These are phyloP conservation scores for Auriscalpium orientale DNA, from an alignment of 768 basidiomycete species.

Conservation along the genomic window DNA sequence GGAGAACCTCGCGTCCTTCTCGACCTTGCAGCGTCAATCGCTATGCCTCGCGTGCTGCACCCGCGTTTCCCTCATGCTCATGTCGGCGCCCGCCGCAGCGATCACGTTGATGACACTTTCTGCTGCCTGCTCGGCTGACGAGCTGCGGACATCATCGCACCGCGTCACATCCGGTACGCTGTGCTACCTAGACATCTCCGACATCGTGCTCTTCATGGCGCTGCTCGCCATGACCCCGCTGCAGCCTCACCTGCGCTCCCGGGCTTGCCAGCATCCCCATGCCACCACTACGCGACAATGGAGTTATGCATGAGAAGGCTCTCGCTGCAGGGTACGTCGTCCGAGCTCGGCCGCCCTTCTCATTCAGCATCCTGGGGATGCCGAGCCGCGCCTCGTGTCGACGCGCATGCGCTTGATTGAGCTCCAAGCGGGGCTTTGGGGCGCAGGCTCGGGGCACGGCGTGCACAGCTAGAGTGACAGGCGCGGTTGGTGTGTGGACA, in stretches of 20 bases:
- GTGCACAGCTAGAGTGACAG: constrained; percentile 88
- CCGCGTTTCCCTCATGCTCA: constrained; percentile 68
- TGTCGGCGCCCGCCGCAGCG: constrained; percentile 55
- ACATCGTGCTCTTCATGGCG: constrained; percentile 55
- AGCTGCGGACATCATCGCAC: constrained; percentile 60
- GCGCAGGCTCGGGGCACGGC: constrained; percentile 81
- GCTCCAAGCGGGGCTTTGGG: constrained; percentile 69
- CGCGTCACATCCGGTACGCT: constrained; percentile 71
- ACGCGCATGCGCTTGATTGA: constrained; percentile 86
- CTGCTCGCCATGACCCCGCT: constrained; percentile 42
- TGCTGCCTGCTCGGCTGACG: constrained; percentile 52
- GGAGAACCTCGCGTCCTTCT: constrained; percentile 49
- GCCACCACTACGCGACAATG: constrained; percentile 56
- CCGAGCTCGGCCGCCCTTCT: constrained; percentile 72
- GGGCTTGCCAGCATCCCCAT: constrained; percentile 82
- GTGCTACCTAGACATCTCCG: constrained; percentile 86
- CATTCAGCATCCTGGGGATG: constrained; percentile 40
- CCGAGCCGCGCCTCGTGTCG: constrained; percentile 34
- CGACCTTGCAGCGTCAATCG: constrained; percentile 62
- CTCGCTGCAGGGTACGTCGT: constrained; percentile 58
- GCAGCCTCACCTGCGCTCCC: constrained; percentile 70
- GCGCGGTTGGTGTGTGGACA: constrained; percentile 91
- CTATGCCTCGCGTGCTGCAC: constrained; percentile 84
- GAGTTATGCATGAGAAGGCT: constrained; percentile 68
- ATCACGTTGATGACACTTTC: constrained; percentile 65